phyloP scores from a whole-genome alignment of 108 stramenopile species.

The Skeletonema tropicum region DNA sequence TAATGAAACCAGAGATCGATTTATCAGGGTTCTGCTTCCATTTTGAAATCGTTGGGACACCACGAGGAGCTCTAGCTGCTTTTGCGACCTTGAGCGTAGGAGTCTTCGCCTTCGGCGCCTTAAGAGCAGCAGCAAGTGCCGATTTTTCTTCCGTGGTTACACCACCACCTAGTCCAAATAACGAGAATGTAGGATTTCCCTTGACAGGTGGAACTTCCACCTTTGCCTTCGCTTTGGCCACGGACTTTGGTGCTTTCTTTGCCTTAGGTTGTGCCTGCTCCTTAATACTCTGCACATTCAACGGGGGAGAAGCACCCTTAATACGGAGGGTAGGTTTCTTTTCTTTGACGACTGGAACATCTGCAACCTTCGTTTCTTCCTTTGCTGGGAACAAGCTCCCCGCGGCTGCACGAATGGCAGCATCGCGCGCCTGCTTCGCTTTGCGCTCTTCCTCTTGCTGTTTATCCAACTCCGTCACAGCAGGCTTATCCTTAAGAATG shows the following conservation, averaged over 20 bases:
- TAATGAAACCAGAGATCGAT: slow-evolving; percentile 57
- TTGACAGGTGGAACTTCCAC: slow-evolving; percentile 35
- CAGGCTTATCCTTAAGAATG: slow-evolving; percentile 42
- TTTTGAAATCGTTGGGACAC: slow-evolving; percentile 56
- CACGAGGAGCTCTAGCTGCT: slow-evolving; percentile 36
- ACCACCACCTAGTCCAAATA: slow-evolving; percentile 47
- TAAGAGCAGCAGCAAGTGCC: not conserved
- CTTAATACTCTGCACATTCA: slow-evolving; percentile 2
- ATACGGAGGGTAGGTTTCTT: slow-evolving; percentile 9
- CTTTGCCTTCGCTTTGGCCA: not conserved
- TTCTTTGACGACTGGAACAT: slow-evolving; percentile 9
- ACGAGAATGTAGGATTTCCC: slow-evolving; percentile 50
- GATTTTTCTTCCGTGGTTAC: slow-evolving; percentile 7
- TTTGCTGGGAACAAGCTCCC: not conserved
- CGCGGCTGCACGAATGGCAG: slow-evolving; percentile 19
- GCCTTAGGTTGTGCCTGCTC: slow-evolving; percentile 20
- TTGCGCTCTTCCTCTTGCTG: slow-evolving; percentile 42
- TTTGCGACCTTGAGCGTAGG: slow-evolving; percentile 16
- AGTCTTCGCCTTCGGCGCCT: not conserved
- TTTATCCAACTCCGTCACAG: slow-evolving; percentile 41
- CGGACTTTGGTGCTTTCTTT: slow-evolving; percentile 2
- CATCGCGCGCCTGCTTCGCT: slow-evolving; percentile 21
- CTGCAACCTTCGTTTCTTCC: slow-evolving; percentile 9
- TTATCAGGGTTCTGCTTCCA: slow-evolving; percentile 62
- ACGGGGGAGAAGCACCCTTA: slow-evolving; percentile 1